These are phyloP conservation scores for Cinnamomum micranthum DNA, from an alignment of 164 flowering plant species.

Conservation along the genomic window DNA sequence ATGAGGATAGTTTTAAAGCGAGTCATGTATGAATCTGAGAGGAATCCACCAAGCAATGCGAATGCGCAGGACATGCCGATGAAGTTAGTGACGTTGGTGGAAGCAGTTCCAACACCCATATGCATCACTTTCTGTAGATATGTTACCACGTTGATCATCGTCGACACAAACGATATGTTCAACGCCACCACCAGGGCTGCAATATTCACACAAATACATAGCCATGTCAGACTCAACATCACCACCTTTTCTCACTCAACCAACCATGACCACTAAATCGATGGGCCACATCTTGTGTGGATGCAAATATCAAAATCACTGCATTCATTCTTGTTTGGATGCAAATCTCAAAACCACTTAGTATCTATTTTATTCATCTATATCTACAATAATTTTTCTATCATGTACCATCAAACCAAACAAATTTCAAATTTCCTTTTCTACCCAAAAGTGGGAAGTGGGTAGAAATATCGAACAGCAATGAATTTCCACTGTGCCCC, in stretches of 20 bases:
- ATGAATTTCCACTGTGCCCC: too few relatives aligned
- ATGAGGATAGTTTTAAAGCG: conserved; percentile 20
- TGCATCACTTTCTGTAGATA: conserved; percentile 15
- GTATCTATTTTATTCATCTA: neutral
- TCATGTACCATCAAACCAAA: neutral
- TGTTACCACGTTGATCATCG: conserved; percentile 12
- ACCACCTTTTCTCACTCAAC: neutral
- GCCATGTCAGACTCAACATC: neutral
- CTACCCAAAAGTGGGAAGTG: too few relatives aligned
- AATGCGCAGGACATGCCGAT: conserved; percentile 16
- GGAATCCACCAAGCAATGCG: conserved; percentile 19
- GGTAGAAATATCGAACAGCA: too few relatives aligned
- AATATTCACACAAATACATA: neutral
- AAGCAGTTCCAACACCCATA: conserved; percentile 14
- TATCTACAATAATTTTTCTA: neutral
- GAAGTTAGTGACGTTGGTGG: conserved; percentile 25
- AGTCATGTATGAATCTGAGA: conserved; percentile 22
- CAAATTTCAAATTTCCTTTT: too few relatives aligned
- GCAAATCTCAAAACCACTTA: neutral
- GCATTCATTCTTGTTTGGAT: neutral
- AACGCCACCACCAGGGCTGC: conserved; percentile 12
- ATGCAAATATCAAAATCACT: neutral
- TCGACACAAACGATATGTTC: conserved; percentile 13
- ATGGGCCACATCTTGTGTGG: neutral
- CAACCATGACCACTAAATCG: neutral